Evolutionary conservation across 1,139 yeast species (phyloP), one percentile per base, ranked within the genome.

Genomic region (Zygosaccharomyces sapae): DNA sequence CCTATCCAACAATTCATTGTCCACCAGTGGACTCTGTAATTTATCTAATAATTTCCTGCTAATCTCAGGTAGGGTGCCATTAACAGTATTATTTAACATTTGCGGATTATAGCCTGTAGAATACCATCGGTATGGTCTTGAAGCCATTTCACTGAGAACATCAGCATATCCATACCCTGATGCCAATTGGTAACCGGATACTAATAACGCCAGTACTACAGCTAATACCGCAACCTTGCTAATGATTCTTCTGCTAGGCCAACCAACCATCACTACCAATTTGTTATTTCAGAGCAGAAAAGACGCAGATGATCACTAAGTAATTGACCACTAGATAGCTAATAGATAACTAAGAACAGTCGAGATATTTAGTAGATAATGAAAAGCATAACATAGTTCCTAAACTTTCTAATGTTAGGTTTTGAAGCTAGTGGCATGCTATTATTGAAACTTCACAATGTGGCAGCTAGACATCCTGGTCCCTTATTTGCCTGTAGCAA

Each of bases 21-120:
- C 41, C 16, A 43, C 45, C 9, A 54, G 33, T 5, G 59, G 57
- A 3, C 42, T 50, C 16, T 46, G 41, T 30, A 54, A 33, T 5
- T 22, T 48, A 8, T 27, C 16, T 12, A 53, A 35, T 12, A 53
- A 18, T 4, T 30, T 20, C 30, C 16, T 38, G 12, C 13, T 4
- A 24, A 22, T 22, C 9, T 34, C 31, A 19, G 24, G 31, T 5
- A 22, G 20, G 2, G 31, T 19, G 24, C 16, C 40, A 5, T 27
- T 27, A 12, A 13, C n/a, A 9, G n/a, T n/a, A n/a, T n/a, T n/a
- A n/a, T n/a, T n/a, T n/a, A n/a, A n/a, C n/a, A n/a, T n/a, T n/a
- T 24, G 40, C 9, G 20, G 30, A 30, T 12, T 12, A n/a, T n/a
- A 16, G 5, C 40, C 40, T 3, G 38, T 12, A 13, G 31, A 12